Conservation (phyloP, 306 rosid genomes). For the Corylus americana region DNA sequence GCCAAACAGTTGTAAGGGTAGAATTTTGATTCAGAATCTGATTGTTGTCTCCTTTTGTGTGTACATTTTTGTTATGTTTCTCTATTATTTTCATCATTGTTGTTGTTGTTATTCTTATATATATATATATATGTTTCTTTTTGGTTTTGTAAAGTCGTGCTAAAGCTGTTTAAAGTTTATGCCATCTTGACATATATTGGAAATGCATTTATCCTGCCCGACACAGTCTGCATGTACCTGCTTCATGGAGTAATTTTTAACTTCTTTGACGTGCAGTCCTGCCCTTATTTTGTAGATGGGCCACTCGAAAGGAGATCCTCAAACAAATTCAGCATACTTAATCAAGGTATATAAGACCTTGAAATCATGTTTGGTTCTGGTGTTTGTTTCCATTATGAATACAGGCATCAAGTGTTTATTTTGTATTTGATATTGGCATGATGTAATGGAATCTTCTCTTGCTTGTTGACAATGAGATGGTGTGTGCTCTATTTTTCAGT, state of each 20-base stretch:
- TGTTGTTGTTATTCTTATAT: background rate
- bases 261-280: constrained; percentile 87
- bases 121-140: background rate
- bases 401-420: constrained; percentile 6
- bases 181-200: background rate
- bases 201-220: background rate
- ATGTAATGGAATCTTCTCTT: constrained; percentile 11
- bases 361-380: constrained; percentile 24
- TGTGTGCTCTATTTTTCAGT: constrained; percentile 47
- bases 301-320: constrained; percentile 59
- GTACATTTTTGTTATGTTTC: background rate
- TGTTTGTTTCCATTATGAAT: constrained; percentile 6
- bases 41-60: background rate
- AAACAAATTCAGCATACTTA: constrained; percentile 60
- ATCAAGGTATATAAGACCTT: constrained; percentile 65
- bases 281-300: constrained; percentile 85
- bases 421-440: constrained; percentile 11
- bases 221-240: constrained; percentile 11
- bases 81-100: background rate
- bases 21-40: background rate
- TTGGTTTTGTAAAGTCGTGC: background rate
- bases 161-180: background rate
- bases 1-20: background rate
- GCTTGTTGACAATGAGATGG: constrained; percentile 14
- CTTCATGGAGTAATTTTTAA: constrained; percentile 55